Base-by-base conservation (phyloP, 352 stramenopile genomes). In the Phytophthora capsici region DNA sequence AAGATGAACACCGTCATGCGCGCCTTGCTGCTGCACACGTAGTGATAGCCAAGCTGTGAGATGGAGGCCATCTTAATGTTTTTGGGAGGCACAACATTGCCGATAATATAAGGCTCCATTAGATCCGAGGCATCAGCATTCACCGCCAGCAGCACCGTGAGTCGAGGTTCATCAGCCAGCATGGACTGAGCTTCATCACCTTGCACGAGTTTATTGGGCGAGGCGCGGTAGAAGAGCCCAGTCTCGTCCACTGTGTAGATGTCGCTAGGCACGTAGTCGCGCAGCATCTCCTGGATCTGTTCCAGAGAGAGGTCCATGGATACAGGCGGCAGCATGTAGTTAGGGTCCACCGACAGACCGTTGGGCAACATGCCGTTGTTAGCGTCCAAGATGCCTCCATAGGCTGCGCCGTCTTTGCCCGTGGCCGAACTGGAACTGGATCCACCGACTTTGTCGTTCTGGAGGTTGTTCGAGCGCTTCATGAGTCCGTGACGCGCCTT, bases 1-100 rank as follows among this genome's bases (percentile, higher is more conserved):
- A 95, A 95, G 58, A 95, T 94, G 57, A 93, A 92, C 28, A 94
- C 84, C 12, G 87, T 95, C 87, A 95, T 95, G 57, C 85, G 86
- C 17, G 84, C 75, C 67, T 89, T 89, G 71, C 80, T 88, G 64
- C 82, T 93, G 71, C 80, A 90, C 19, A 94, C 82, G 70, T 95
- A 95, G 76, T 95, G 86, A 67, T 93, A 95, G 6, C 87, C 87
- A 16, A 93, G 75, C 60, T 93, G 84, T 57, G 82, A 82, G 57
- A 91, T 88, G 7, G 83, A 90, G 22, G 85, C 81, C 66, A 89
- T 91, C 71, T 91, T 91, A 57, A 93, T 91, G 62, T 76, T 75
- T 70, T 90, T 90, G 17, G 87, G 87, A 2, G 87, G 66, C 22
- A 90, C 71, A 14, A 93, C 67, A 38, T 79, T 85, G 44, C 87